Percentiles rank a stretch among this genome's conserved stretches.
phyloP scores from a whole-genome alignment of 1,139 yeast species.

The Pichia sp. region DNA sequence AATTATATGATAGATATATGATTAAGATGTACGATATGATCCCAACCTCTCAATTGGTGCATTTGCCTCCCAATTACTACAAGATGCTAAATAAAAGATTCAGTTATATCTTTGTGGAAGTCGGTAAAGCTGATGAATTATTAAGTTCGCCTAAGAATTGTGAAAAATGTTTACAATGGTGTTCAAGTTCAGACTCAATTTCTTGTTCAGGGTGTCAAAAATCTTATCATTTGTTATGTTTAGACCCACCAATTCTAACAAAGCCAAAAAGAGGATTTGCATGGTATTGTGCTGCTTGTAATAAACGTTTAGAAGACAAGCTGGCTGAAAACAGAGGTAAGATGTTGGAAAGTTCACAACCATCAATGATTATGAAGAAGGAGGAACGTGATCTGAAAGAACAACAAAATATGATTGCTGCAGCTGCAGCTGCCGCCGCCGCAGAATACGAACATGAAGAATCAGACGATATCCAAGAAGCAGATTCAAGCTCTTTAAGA shows the following conservation, averaged over 20 bases:
- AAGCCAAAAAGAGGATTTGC: conserved; percentile 89
- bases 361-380: conserved; percentile 27
- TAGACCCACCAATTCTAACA: conserved; percentile 77
- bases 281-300: conserved; percentile 89
- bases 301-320: conserved; percentile 46
- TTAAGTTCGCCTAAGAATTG: conserved; percentile 68
- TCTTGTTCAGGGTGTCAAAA: conserved; percentile 75
- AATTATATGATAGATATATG: conserved; percentile 85
- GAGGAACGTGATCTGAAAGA: conserved; percentile 16
- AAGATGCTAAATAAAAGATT: conserved; percentile 66
- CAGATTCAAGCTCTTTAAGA: conserved; percentile 24
- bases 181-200: conserved; percentile 72
- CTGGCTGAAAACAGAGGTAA: conserved; percentile 36
- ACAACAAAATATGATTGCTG: not conserved
- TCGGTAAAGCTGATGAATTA: conserved; percentile 64
- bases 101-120: conserved; percentile 74
- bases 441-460: not conserved
- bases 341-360: conserved; percentile 32
- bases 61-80: conserved; percentile 59
- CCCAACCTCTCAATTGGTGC: conserved; percentile 53
- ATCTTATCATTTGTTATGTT: conserved; percentile 76
- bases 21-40: conserved; percentile 78
- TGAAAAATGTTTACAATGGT: conserved; percentile 81
- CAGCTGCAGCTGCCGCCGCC: conserved; percentile 13
- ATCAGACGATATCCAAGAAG: conserved; percentile 8